Evolutionary conservation across 805 yeast genomes (phyloP).

Genomic region (Hemisphaericaspora nanyangensis): DNA sequence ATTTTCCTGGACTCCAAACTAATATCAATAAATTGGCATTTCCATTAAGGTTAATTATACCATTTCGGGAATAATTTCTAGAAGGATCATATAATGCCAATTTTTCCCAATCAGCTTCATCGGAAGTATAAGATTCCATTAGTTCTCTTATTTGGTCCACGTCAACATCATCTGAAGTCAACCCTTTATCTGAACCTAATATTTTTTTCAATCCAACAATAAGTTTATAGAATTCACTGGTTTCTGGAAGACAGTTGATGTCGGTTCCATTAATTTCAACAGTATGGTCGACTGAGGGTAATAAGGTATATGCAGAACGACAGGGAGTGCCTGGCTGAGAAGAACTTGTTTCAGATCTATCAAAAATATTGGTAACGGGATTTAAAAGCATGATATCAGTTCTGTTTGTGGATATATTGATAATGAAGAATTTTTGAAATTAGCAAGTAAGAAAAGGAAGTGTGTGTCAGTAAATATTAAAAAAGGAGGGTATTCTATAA

Average conservation of each 20-base stretch:
- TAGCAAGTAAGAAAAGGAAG: too few relatives aligned
- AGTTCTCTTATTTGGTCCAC: constrained; percentile 40
- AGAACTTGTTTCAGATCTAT: constrained; percentile 1
- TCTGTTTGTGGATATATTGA: background rate
- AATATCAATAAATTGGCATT: constrained; percentile 64
- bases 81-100: constrained; percentile 53
- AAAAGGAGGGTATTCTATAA: too few relatives aligned
- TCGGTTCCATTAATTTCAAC: constrained; percentile 6
- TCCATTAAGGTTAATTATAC: constrained; percentile 67
- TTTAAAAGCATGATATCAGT: constrained; percentile 6
- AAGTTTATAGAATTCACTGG: constrained; percentile 21
- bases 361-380: constrained; percentile 2
- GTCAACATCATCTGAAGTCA: constrained; percentile 49
- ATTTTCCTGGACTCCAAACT: constrained; percentile 68
- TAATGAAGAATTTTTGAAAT: too few relatives aligned
- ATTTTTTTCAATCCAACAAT: constrained; percentile 23
- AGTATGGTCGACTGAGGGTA: constrained; percentile 5
- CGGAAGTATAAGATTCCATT: constrained; percentile 47
- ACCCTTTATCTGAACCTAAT: constrained; percentile 28
- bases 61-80: constrained; percentile 60
- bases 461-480: too few relatives aligned
- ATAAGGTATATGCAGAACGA: background rate
- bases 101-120: constrained; percentile 52
- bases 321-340: background rate
- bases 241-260: constrained; percentile 8